Evolutionary conservation across 768 basidiomycete genomes (phyloP).

Genomic region (Lanmaoa pseudosensibilis): DNA sequence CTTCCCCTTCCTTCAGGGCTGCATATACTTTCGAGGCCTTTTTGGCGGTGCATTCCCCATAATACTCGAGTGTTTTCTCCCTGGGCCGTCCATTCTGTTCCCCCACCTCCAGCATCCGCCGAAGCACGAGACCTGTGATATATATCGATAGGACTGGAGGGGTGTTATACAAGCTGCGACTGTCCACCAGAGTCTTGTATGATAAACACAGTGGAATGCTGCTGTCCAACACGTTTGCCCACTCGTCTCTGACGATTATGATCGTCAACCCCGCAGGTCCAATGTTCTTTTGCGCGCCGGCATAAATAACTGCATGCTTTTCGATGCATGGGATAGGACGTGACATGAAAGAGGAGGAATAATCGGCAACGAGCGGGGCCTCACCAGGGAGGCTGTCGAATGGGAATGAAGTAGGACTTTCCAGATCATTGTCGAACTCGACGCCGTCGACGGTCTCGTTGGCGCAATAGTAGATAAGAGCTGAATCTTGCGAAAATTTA

Average conservation of each 20-base stretch:
- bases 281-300: constrained; percentile 97
- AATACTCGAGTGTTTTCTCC: constrained; percentile 65
- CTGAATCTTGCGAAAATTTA: constrained; percentile 74
- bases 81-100: constrained; percentile 13
- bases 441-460: constrained; percentile 98
- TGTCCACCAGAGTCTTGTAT: constrained; percentile 81
- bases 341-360: constrained; percentile 96
- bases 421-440: constrained; percentile 69
- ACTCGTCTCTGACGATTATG: constrained; percentile 92
- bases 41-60: constrained; percentile 60
- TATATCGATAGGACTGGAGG: constrained; percentile 92
- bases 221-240: constrained; percentile 65
- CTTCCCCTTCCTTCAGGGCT: constrained; percentile 68
- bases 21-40: constrained; percentile 81
- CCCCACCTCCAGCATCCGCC: constrained; percentile 51
- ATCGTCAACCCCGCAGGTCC: constrained; percentile 93
- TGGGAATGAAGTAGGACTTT: constrained; percentile 70
- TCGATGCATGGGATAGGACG: constrained; percentile 85
- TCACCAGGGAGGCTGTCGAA: constrained; percentile 66
- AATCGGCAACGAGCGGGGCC: constrained; percentile 88
- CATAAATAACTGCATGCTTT: constrained; percentile 92
- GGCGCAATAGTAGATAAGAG: constrained; percentile 96
- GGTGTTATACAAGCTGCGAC: constrained; percentile 84
- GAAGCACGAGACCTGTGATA: constrained; percentile 81
- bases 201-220: constrained; percentile 78